Conservation (phyloP, 495 filamentous ascomycete species). For the Trichocladium uniseriatum region DNA sequence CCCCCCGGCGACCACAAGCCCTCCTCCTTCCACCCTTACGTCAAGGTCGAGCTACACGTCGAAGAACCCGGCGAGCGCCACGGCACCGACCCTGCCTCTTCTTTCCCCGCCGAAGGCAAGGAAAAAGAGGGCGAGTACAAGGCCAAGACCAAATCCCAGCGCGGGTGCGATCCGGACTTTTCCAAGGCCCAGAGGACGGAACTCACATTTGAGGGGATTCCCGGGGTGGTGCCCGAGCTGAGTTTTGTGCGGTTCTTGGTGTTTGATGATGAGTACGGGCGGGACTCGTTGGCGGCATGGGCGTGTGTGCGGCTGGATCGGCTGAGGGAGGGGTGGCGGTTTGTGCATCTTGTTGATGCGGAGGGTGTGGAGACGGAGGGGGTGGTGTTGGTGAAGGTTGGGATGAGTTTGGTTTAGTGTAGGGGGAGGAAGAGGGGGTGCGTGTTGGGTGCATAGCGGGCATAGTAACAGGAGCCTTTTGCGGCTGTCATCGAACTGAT, state of each 20-base stretch:
- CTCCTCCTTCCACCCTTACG: constrained; percentile 60
- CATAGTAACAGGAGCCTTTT: no score
- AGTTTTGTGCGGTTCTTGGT: constrained; percentile 82
- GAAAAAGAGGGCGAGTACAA: constrained; percentile 58
- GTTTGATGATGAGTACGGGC: constrained; percentile 68
- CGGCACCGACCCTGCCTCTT: constrained; percentile 28
- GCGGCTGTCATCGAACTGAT: no score
- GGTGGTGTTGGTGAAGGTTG: constrained; percentile 59
- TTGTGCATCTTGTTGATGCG: constrained; percentile 61
- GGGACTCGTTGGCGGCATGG: constrained; percentile 75
- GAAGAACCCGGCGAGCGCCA: constrained; percentile 48
- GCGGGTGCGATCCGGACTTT: constrained; percentile 65
- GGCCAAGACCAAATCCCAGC: constrained; percentile 50
- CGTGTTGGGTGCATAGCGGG: no score
- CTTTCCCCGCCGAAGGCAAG: constrained; percentile 19
- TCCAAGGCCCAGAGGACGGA: constrained; percentile 50
- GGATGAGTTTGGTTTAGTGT: constrained; percentile 45
- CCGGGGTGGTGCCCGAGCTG: constrained; percentile 64
- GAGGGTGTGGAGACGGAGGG: constrained; percentile 53
- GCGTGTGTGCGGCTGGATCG: constrained; percentile 78
- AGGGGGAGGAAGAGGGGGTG: neutral
- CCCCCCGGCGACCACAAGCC: constrained; percentile 46
- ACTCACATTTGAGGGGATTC: constrained; percentile 51
- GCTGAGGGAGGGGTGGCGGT: constrained; percentile 61
- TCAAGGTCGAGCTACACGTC: constrained; percentile 76